Evolutionary conservation across 2,329 filamentous ascomycete genomes (phyloP).

Genomic region (Lecanosticta acicola): DNA sequence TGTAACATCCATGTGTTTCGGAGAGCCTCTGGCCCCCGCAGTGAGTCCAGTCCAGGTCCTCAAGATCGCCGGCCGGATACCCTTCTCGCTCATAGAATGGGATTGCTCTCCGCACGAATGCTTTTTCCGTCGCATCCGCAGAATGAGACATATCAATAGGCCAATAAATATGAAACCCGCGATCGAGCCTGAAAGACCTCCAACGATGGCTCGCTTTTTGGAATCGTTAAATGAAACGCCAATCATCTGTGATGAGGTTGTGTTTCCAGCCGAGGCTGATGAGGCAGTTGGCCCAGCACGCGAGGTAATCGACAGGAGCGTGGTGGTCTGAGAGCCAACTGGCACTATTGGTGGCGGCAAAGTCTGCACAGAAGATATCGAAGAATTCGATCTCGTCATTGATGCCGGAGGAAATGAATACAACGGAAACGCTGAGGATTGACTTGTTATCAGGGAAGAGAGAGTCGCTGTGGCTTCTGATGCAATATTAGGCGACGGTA

Average conservation of each 20-base stretch:
- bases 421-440: too few relatives aligned
- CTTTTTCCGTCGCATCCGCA: slow-evolving; percentile 21
- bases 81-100: slow-evolving; percentile 11
- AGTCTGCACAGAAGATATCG: neutral
- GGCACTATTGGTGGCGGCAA: neutral
- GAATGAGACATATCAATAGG: slow-evolving; percentile 22
- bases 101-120: slow-evolving; percentile 3
- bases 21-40: slow-evolving; percentile 10
- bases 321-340: neutral
- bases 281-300: neutral
- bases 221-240: slow-evolving; percentile 3
- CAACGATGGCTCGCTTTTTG: slow-evolving; percentile 28
- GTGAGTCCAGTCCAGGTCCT: slow-evolving; percentile 7
- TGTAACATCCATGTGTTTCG: slow-evolving; percentile 12
- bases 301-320: neutral
- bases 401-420: neutral
- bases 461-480: too few relatives aligned
- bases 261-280: slow-evolving; percentile 6
- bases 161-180: slow-evolving; percentile 28
- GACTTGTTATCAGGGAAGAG: too few relatives aligned
- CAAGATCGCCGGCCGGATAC: neutral
- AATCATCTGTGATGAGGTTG: slow-evolving; percentile 10
- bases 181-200: slow-evolving; percentile 29
- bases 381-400: neutral
- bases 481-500: neutral